phyloP scores from a whole-genome alignment of 164 flowering plant species.

The Houttuynia cordata region DNA sequence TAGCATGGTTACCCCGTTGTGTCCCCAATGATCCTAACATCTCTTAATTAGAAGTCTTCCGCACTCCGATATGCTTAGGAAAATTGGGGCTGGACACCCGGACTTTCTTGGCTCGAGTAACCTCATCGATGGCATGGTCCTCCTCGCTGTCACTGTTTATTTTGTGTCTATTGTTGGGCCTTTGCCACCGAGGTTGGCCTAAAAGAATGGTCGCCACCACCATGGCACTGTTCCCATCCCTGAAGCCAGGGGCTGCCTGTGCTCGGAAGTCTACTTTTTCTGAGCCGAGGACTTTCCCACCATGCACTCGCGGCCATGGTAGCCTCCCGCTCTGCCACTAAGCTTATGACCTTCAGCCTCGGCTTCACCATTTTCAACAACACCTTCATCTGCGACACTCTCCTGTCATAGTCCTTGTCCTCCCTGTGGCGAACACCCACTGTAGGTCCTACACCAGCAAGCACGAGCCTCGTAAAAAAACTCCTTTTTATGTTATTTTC shows the following conservation, averaged over 20 bases:
- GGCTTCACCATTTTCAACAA: too few species aligned
- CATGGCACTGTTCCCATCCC: constrained; percentile 33
- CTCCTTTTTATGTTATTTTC: too few species aligned
- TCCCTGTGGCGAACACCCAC: too few species aligned
- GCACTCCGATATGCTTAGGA: too few species aligned
- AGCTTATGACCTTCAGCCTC: constrained; percentile 65
- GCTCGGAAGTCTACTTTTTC: constrained; percentile 35
- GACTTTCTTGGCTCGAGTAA: constrained; percentile 28
- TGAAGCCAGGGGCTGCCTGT: constrained; percentile 58
- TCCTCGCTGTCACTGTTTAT: constrained; percentile 15
- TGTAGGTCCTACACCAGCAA: too few species aligned
- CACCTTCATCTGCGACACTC: too few species aligned
- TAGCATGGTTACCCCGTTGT: too few species aligned
- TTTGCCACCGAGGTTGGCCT: constrained; percentile 44
- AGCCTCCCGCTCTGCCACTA: constrained; percentile 9
- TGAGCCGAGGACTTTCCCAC: constrained; percentile 48
- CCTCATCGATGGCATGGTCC: constrained; percentile 12
- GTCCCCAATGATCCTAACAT: too few species aligned
- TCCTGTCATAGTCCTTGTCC: too few species aligned
- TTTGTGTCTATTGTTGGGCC: constrained; percentile 27
- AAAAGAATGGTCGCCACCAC: constrained; percentile 43
- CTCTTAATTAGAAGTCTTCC: too few species aligned
- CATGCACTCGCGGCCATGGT: constrained; percentile 41
- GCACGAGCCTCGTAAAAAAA: too few species aligned
- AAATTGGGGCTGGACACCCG: too few species aligned